A percentile compares a stretch with the other conserved stretches of the same genome.
These are phyloP conservation scores for Scytalidium lignicola DNA, from an alignment of 2,329 filamentous ascomycete genomes.

Conservation along the genomic window DNA sequence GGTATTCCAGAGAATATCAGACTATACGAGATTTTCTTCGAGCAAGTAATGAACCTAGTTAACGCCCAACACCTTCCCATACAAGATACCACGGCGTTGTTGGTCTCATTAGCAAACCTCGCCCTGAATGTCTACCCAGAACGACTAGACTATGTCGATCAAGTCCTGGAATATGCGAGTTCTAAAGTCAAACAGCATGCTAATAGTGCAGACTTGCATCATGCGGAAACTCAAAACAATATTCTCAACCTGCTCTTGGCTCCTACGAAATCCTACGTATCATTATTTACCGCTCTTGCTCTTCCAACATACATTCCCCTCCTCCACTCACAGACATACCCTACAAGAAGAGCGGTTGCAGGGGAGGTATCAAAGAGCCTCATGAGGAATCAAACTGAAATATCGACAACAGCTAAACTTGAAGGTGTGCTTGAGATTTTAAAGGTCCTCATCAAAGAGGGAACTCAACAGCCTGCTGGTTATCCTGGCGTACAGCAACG, in stretches of 20 bases:
- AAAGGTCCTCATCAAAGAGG: constrained; percentile 89
- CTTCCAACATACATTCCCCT: constrained; percentile 89
- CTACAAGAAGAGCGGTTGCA: constrained; percentile 83
- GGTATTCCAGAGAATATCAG: constrained; percentile 73
- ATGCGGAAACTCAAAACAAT: constrained; percentile 78
- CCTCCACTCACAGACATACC: constrained; percentile 86
- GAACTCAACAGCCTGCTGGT: constrained; percentile 74
- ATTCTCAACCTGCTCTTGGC: constrained; percentile 86
- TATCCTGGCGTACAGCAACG: constrained; percentile 79
- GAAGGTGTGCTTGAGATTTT: constrained; percentile 86
- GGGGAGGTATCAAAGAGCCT: constrained; percentile 80
- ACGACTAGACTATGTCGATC: constrained; percentile 88
- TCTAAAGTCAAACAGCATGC: constrained; percentile 82
- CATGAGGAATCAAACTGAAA: constrained; percentile 75
- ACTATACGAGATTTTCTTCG: constrained; percentile 95
- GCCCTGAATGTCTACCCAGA: constrained; percentile 95
- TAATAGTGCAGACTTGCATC: constrained; percentile 94
- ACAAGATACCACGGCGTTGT: constrained; percentile 86
- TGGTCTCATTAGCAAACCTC: constrained; percentile 91
- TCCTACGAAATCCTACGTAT: constrained; percentile 83
- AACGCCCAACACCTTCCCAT: constrained; percentile 87
- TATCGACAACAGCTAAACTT: constrained; percentile 72
- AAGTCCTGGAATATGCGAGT: constrained; percentile 83
- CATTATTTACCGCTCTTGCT: constrained; percentile 92
- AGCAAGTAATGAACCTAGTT: constrained; percentile 89